phyloP scores from a whole-genome alignment of 305 asterid species.

The Vinca major region DNA sequence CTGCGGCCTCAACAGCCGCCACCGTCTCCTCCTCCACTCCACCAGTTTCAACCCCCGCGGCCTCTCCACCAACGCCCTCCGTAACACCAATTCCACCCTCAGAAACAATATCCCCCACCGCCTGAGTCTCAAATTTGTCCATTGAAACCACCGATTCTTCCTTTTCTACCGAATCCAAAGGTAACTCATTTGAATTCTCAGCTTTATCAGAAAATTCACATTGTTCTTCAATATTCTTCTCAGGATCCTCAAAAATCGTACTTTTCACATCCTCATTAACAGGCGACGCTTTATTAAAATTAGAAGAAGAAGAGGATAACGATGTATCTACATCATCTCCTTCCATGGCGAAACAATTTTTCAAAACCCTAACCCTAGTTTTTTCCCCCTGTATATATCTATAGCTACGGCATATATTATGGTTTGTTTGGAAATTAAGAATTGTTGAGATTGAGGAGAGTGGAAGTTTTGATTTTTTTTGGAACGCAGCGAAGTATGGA shows the following conservation, averaged over 20 bases:
- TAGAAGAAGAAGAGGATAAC: constrained; percentile 4
- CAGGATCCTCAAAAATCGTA: constrained; percentile 14
- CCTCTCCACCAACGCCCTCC: constrained; percentile 10
- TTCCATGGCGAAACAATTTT: constrained; percentile 23
- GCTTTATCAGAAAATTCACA: constrained; percentile 23
- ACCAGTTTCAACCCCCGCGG: too few relatives aligned
- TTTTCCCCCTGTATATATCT: background rate
- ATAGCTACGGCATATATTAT: background rate
- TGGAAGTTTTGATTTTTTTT: background rate
- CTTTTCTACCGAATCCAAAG: constrained; percentile 19
- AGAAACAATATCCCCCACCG: background rate
- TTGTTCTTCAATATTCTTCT: constrained; percentile 19
- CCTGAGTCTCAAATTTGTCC: constrained; percentile 11
- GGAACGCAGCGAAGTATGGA: background rate
- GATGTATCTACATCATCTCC: constrained; percentile 34
- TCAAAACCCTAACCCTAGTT: constrained; percentile 62
- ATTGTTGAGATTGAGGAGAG: background rate
- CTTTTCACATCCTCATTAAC: constrained; percentile 22
- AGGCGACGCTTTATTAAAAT: constrained; percentile 23
- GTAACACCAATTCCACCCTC: constrained; percentile 2
- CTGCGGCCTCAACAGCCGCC: background rate
- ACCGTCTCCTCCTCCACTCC: too few relatives aligned
- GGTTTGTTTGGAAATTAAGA: background rate
- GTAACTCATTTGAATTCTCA: background rate
- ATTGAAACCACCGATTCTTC: constrained; percentile 14